A percentile compares a stretch with the other conserved stretches of the same genome.
phyloP scores from a whole-genome alignment of 2,329 filamentous ascomycete genomes.

The Epichloe glyceriae region DNA sequence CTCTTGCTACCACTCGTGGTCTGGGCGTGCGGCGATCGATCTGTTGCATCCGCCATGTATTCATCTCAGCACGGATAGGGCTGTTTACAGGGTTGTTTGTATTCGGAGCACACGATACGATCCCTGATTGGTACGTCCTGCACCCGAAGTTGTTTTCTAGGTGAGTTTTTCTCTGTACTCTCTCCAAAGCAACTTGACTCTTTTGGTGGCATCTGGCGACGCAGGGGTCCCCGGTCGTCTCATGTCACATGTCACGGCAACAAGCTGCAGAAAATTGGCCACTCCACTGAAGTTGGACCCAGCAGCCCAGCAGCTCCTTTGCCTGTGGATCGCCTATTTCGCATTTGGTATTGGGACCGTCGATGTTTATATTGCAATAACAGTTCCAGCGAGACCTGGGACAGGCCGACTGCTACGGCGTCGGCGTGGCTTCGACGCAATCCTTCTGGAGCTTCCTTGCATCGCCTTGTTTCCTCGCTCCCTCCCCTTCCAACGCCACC shows the following conservation, averaged over 20 bases:
- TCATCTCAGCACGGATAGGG: no score
- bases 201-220: background rate
- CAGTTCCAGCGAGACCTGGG: background rate
- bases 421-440: background rate
- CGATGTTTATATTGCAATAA: background rate
- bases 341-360: background rate
- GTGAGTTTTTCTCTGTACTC: no score
- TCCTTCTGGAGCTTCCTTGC: background rate
- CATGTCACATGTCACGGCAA: conserved; percentile 3
- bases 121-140: no score
- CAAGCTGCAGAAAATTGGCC: conserved; percentile 5
- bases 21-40: no score
- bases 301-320: conserved; percentile 1
- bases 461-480: background rate
- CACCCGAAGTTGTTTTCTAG: background rate
- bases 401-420: background rate
- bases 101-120: no score
- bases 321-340: conserved; percentile 5
- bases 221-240: conserved; percentile 1
- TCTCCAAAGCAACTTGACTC: background rate
- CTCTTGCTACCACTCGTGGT: no score
- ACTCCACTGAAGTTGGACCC: conserved; percentile 3
- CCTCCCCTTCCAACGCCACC: background rate
- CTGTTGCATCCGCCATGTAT: no score
- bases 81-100: background rate